Evolutionary conservation across 2,329 filamentous ascomycete species (phyloP).

Genomic region (Sphaerostilbella broomeana): DNA sequence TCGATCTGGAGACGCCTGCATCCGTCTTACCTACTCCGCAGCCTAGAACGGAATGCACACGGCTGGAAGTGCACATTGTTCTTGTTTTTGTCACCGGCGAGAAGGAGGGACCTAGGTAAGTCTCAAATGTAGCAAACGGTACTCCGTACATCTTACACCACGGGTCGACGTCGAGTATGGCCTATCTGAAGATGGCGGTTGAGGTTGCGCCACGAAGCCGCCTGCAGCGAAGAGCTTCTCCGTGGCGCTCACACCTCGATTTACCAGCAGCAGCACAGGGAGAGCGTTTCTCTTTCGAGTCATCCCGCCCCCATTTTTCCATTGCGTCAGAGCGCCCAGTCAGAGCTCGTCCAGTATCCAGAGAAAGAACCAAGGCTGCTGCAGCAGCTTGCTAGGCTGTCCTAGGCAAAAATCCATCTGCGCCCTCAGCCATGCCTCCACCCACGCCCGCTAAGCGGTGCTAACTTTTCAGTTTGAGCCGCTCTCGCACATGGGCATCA

Average conservation of each 20-base stretch:
- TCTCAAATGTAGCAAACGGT: too few relatives aligned
- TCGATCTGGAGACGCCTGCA: too few relatives aligned
- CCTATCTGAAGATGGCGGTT: not conserved
- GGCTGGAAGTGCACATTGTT: too few relatives aligned
- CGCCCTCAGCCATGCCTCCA: too few relatives aligned
- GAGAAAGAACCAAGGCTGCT: not conserved
- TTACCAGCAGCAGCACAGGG: not conserved
- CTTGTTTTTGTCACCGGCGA: too few relatives aligned
- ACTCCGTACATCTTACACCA: not conserved
- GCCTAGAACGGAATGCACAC: too few relatives aligned
- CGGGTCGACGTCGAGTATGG: not conserved
- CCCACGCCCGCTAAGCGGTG: not conserved
- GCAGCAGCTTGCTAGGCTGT: too few relatives aligned
- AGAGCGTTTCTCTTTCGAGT: not conserved
- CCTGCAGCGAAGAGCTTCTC: not conserved
- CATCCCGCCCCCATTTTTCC: conserved; percentile 8
- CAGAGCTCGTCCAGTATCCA: not conserved
- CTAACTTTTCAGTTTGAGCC: not conserved
- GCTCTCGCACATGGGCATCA: too few relatives aligned
- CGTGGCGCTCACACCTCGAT: too few relatives aligned
- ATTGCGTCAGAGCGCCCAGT: not conserved
- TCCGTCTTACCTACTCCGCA: too few relatives aligned
- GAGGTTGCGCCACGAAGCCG: conserved; percentile 12
- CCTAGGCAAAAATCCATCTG: too few relatives aligned
- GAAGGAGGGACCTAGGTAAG: too few relatives aligned